Evolutionary conservation across 257 asterid species (phyloP), one percentile per base, ranked within the genome.

Genomic region (Solanum clarkiae): DNA sequence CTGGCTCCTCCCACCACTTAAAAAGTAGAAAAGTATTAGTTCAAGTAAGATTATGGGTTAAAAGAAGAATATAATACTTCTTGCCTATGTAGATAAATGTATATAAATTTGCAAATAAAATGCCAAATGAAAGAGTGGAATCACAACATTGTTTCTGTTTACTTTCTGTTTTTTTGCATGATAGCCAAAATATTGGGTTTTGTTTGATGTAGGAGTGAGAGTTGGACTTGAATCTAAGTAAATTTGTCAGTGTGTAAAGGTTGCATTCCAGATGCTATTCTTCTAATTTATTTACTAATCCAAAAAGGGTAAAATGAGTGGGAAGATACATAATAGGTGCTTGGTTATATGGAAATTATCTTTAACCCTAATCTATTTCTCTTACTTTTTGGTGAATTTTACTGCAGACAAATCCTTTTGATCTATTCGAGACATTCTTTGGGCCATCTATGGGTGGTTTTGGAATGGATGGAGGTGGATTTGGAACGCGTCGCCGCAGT

Each of bases 401-500:
- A 40, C 80, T 85, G 93, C 94, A 97, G 79, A 93, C 98, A 84
- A 95, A 97, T 87, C 99, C 99, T 54, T 94, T 97, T 91, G 99
- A 97, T 90, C 94, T 97, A 69, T 97, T 97, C 91, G 99, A 97
- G 90, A 94, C 99, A 66, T 95, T 97, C 88, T 97, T 97, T 86
- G 99, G 99, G 90, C 91, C 98, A 72, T 91, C 94, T 88, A 93
- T 93, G 95, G 93, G 98, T 83, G 91, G 93, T 89, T 71, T 95
- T 79, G 99, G 98, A 77, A 92, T 92, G 98, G 98, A 95, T 81
- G 92, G 93, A 56, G 82, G 94, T 84, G 97, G 98, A 85, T 68
- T 75, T 69, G 81, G 81, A 69, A 84, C 96, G 66, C 89, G 97
- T 59, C 98, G 95, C 11, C 97, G 98, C 44, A 91, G 91, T 88